Percentiles rank a stretch among this genome's conserved stretches.
Evolutionary conservation across 140 eudicot genomes (phyloP).

Genomic region (Flaveria floridana): DNA sequence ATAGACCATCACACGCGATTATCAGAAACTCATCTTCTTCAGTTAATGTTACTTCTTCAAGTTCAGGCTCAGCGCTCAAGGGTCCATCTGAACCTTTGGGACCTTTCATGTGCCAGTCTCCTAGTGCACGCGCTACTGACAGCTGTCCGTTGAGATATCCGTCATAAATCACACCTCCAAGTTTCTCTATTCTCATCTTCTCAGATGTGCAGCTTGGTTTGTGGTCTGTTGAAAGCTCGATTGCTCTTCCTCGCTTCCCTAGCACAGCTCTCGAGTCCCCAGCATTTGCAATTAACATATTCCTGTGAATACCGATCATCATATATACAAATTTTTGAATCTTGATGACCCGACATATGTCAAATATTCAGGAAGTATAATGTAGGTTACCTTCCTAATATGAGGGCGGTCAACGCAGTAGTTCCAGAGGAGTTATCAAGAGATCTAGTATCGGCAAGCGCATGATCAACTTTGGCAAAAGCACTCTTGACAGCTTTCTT

Average conservation of each 20-base stretch:
- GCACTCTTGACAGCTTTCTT: conserved; percentile 23
- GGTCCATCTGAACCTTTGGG: conserved; percentile 48
- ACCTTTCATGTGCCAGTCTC: conserved; percentile 24
- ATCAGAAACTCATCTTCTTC: conserved; percentile 64
- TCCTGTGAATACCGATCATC: conserved; percentile 5
- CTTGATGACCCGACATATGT: conserved; percentile 13
- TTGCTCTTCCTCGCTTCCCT: conserved; percentile 21
- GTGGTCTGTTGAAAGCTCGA: conserved; percentile 27
- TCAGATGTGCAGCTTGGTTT: conserved; percentile 25
- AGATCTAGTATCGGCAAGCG: conserved; percentile 21
- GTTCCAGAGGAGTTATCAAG: conserved; percentile 25
- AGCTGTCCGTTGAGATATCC: conserved; percentile 25
- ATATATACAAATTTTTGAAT: background rate
- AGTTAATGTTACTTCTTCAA: conserved; percentile 41
- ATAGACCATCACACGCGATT: conserved; percentile 30
- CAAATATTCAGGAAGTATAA: background rate
- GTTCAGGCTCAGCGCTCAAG: conserved; percentile 59
- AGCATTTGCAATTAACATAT: conserved; percentile 23
- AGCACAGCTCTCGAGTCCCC: conserved; percentile 22
- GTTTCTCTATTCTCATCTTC: conserved; percentile 25
- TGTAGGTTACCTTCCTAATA: conserved; percentile 20
- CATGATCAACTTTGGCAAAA: conserved; percentile 23
- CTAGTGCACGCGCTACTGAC: conserved; percentile 23
- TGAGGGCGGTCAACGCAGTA: conserved; percentile 22
- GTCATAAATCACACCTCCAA: conserved; percentile 24